Conservation (phyloP, 2,329 filamentous ascomycete species). For the Rhynchosporium graminicola region DNA sequence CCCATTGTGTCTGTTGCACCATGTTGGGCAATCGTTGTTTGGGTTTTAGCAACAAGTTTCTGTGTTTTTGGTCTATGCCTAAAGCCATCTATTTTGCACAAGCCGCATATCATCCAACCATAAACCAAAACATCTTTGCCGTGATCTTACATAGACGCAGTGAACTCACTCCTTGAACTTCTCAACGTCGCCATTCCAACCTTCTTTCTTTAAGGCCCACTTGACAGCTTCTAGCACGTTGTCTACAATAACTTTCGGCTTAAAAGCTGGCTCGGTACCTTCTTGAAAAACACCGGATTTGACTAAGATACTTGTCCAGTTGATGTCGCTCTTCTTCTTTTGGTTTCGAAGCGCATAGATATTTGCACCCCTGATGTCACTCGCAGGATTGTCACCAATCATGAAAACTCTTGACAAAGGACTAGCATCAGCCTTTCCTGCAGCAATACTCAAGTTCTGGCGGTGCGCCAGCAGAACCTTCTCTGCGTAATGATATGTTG, state of each 20-base stretch:
- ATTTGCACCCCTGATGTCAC: conserved; percentile 88
- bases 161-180: not conserved
- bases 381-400: conserved; percentile 88
- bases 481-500: conserved; percentile 85
- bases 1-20: no score
- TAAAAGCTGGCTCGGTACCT: conserved; percentile 55
- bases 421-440: conserved; percentile 49
- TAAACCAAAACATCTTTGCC: not conserved
- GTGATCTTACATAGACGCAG: not conserved
- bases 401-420: conserved; percentile 73
- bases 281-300: conserved; percentile 75
- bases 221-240: conserved; percentile 76
- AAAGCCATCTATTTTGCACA: not conserved
- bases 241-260: conserved; percentile 66
- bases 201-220: conserved; percentile 67
- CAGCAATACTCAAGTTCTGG: conserved; percentile 21
- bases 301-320: conserved; percentile 78
- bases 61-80: not conserved
- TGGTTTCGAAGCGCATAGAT: conserved; percentile 61
- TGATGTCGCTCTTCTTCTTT: conserved; percentile 50
- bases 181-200: conserved; percentile 15
- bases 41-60: no score
- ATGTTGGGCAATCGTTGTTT: no score
- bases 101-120: not conserved
- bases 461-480: conserved; percentile 66